Evolutionary conservation across 2,329 filamentous ascomycete species (phyloP), one percentile per base, ranked within the genome.

Genomic region (Colletotrichum tabaci): DNA sequence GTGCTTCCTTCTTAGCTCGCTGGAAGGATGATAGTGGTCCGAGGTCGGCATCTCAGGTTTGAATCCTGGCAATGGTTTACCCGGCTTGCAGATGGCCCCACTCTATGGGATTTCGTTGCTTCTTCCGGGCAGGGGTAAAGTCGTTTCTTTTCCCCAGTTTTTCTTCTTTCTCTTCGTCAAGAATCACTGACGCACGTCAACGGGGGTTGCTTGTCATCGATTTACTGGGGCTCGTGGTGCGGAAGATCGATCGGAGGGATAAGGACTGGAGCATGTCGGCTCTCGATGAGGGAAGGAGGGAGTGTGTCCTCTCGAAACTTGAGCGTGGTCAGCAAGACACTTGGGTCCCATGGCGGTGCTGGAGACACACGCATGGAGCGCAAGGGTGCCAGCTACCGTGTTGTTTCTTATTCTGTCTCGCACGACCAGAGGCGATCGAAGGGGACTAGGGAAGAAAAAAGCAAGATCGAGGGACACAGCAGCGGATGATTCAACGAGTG

Each of bases 201-300:
- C 57, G 30, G 63, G 47, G 64, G 21, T 4, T 26, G 46, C 35
- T 63, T 71, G 65, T 47, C 65, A 71, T 63, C 52, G 44, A 38
- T 38, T 10, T 38, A 9, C 35, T 38, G 35, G 35, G 35, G 47
- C 38, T 49, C 53, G 18, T 68, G 63, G 65, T 46, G 65, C 35
- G 21, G 46, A 58, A 53, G 68, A 71, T 71, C 68, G 68, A 68
- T 71, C 65, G 68, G 46, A 71, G 53, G 65, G 68, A 58, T 60
- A 65, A 50, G 26, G 35, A 26, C 56, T 30, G 65, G 35, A 35
- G 38, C 35, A 16, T 42, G 8, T 21, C 9, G 35, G 7, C 53
- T 56, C 35, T 56, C 12, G 35, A 44, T n/a, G 8, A 21, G 35
- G 9, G 8, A 38, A 38, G 35, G 9, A 30, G 35, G 9, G 35